Base-by-base conservation (phyloP, 331 rosid genomes). In the Cydonia oblonga region DNA sequence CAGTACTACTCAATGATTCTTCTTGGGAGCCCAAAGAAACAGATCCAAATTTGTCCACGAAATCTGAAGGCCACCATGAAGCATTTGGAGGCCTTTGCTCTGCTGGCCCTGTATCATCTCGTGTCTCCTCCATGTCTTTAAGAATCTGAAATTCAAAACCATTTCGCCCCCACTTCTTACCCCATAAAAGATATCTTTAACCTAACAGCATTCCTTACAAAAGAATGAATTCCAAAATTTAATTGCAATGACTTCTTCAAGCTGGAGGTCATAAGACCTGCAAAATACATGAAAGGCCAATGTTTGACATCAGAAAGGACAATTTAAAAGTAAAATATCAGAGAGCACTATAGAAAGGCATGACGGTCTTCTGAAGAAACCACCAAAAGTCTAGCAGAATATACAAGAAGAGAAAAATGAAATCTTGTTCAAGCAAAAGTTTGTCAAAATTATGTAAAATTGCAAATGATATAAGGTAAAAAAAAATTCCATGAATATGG, bases 41-140 rank as follows among this genome's bases (percentile, higher is more conserved):
- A 78, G 97, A 89, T 86, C 86, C 97, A 86, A 95, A 90, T 66
- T 79, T 87, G 64, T 95, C 93, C 71, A 81, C 82, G 11, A 95
- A 95, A 83, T 95, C 93, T 72, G 99, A 89, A 67, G 96, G 82
- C 99, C 97, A 90, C 92, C 96, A 91, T 23, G 92, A 87, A 73
- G 87, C 76, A 82, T 81, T 90, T 71, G 99, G 81, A 88, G 89
- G 90, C 82, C 88, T 96, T 84, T 95, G 97, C 84, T 83, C 99
- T 76, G 88, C 57, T 49, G 88, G 79, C 86, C 93, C 93, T 74
- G 87, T 84, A 84, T 86, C 96, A 66, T 88, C 97, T 84, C 81
- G 89, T 81, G 88, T 85, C 82, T 91, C 96, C 88, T 88, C 96
- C 99, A 95, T 95, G 83, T 86, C 83, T 87, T 89, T 80, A 79